Evolutionary conservation across 2,329 filamentous ascomycete species (phyloP), one percentile per base, ranked within the genome.

Genomic region (Cyphellophora europaea): DNA sequence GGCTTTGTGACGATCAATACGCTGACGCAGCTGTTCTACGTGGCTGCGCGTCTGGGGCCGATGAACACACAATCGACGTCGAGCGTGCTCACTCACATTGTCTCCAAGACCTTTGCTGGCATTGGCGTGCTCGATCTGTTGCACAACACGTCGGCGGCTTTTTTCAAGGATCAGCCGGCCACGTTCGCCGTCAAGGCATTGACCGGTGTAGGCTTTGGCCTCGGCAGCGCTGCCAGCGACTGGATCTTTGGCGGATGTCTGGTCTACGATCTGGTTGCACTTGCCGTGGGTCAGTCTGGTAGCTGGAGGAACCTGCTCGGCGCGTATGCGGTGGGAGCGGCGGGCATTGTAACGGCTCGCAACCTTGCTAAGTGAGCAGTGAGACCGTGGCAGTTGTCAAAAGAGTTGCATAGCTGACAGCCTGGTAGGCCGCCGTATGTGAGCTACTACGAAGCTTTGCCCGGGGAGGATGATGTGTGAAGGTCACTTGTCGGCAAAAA

Each of bases 181-280:
- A 62, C 54, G 8, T 56, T 54, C 3, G 39, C 58, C 1, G 58
- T 76, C 32, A 72, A 74, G 50, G 56, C 66, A 0, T 46, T 69
- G 6, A 77, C 73, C 0, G 71, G 66, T 1, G 45, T 74, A 0
- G 71, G 67, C 0, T 77, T 76, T 39, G 70, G 62, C 0, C 54
- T 63, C 0, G 53, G 65, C 11, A 67, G 66, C 2, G 60, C 60
- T 6, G 45, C 53, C 21, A 74, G 70, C 44, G 73, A 77, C 49
- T 76, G 71, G 71, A 74, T 77, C 34, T 69, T 77, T 33, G 73
- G 72, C 0, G 69, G 65, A 0, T 74, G 73, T 47, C 50, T 77
- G 40, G 71, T 72, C 0, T 77, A 76, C 49, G 70, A 77, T 49
- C 57, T 77, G 12, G 56, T 74, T 11, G 71, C 66, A 5, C 47